Evolutionary conservation across 1,284 basidiomycete genomes (phyloP), one percentile per base, ranked within the genome.

Genomic region (Boletellus deceptivus): DNA sequence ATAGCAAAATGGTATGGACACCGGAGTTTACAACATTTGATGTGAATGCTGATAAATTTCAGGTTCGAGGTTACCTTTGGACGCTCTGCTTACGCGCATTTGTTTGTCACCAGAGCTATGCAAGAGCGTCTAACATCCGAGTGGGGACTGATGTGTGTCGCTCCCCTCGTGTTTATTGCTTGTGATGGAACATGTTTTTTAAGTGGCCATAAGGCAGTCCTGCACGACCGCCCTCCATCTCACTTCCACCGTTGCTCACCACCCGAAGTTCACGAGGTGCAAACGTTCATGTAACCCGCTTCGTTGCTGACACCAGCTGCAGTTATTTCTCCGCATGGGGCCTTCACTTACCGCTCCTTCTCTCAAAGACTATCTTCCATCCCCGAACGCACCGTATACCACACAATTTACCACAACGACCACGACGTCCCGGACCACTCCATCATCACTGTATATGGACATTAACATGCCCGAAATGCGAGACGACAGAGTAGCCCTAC

Each of bases 41-140:
- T 31, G 24, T 42, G 41, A 33, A 47, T 17, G 38, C 44, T 59
- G 43, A 56, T 29, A 17, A 16, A 31, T 25, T 11, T 9, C 58
- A 97, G 94, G 77, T 86, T 96, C 58, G 94, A 98, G 67, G 68
- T 68, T 18, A 78, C 71, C 14, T 97, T 93, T 69, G 93, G 95
- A 3, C 75, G 77, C 33, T 72, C 67, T 0, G 96, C 97, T 0
- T 89, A 88, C 65, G 91, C 89, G 0, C 97, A 99, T 64, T 68
- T 99, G 1, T 98, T 98, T 67, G 97, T 99, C 7, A 98, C 97
- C 0, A 71, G 80, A 39, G 93, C 93, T 1, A 93, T 99, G 88
- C 81, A 76, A 47, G 77, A 86, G 38, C 76, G 78, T 57, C 75
- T 99, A 25, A 74, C 79, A 3, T 70, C 79, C 35, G 77, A 89